Evolutionary conservation across 2,329 filamentous ascomycete species (phyloP).

Genomic region (Huntiella moniliformis): DNA sequence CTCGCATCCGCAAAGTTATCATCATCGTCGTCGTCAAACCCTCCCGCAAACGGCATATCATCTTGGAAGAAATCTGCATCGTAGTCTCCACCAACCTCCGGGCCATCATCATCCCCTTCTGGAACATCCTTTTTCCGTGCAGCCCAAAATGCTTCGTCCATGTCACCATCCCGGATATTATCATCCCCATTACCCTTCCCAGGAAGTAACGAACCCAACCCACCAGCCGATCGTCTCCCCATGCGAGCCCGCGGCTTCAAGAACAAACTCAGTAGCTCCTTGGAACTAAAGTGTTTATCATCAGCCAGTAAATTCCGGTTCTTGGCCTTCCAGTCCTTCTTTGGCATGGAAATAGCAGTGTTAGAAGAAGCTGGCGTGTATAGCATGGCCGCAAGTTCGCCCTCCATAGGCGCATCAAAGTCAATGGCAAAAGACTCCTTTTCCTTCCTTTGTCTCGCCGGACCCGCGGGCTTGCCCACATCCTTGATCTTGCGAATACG

Average conservation of each 20-base stretch:
- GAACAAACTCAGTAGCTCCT: slow-evolving; percentile 74
- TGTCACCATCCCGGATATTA: slow-evolving; percentile 49
- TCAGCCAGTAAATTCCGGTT: slow-evolving; percentile 84
- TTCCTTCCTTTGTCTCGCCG: slow-evolving; percentile 59
- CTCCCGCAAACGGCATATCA: slow-evolving; percentile 47
- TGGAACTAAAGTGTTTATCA: slow-evolving; percentile 95
- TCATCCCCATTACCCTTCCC: slow-evolving; percentile 23
- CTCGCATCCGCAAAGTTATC: slow-evolving; percentile 61
- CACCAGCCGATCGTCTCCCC: slow-evolving; percentile 36
- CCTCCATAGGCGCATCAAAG: slow-evolving; percentile 58
- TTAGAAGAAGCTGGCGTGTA: slow-evolving; percentile 69
- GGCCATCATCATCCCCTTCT: slow-evolving; percentile 30
- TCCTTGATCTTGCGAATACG: slow-evolving; percentile 86
- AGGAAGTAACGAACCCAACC: slow-evolving; percentile 10
- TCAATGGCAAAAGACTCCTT: slow-evolving; percentile 95
- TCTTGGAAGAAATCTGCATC: slow-evolving; percentile 97
- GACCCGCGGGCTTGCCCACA: slow-evolving; percentile 42
- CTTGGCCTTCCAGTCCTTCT: slow-evolving; percentile 91
- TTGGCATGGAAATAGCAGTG: slow-evolving; percentile 65
- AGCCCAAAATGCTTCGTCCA: slow-evolving; percentile 95
- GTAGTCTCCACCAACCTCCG: slow-evolving; percentile 51
- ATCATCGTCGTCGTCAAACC: slow-evolving; percentile 50
- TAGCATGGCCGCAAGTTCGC: slow-evolving; percentile 52
- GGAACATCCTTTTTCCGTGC: slow-evolving; percentile 39
- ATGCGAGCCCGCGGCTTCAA: slow-evolving; percentile 84